These are phyloP conservation scores for Nymphaea thermarum DNA, from an alignment of 164 flowering plant genomes.

Conservation along the genomic window DNA sequence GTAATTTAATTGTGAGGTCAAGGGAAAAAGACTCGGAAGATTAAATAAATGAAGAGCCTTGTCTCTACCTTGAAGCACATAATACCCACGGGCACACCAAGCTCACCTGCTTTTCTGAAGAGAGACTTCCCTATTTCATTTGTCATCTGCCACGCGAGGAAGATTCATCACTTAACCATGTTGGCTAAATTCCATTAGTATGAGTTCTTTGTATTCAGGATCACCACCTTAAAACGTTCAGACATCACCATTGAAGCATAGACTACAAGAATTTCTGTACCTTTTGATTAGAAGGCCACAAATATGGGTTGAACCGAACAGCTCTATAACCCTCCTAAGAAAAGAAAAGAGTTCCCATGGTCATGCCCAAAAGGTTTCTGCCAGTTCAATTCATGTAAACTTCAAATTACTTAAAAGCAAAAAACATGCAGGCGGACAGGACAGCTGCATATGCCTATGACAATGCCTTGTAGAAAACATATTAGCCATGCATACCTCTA, in stretches of 20 bases:
- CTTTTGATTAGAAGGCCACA: conserved; percentile 81
- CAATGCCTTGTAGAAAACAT: neutral
- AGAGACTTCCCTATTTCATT: conserved; percentile 70
- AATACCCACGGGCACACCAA: conserved; percentile 81
- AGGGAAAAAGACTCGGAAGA: no score
- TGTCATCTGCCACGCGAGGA: conserved; percentile 48
- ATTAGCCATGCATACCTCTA: conserved; percentile 30
- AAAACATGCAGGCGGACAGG: neutral
- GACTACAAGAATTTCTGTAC: conserved; percentile 16
- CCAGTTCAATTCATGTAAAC: neutral
- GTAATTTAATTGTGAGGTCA: no score
- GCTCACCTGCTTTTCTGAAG: conserved; percentile 85
- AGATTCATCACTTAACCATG: neutral
- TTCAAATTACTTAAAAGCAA: neutral
- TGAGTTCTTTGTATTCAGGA: neutral
- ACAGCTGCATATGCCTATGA: neutral
- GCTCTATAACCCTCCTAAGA: conserved; percentile 82
- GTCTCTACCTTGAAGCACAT: conserved; percentile 77
- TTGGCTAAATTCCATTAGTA: no score
- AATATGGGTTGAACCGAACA: conserved; percentile 86
- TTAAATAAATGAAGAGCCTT: neutral
- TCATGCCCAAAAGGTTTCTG: conserved; percentile 1
- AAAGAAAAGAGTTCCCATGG: conserved; percentile 1
- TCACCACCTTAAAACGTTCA: neutral
- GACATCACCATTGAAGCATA: no score